Base-by-base conservation (phyloP, 164 flowering plant genomes). In the Macadamia integrifolia region DNA sequence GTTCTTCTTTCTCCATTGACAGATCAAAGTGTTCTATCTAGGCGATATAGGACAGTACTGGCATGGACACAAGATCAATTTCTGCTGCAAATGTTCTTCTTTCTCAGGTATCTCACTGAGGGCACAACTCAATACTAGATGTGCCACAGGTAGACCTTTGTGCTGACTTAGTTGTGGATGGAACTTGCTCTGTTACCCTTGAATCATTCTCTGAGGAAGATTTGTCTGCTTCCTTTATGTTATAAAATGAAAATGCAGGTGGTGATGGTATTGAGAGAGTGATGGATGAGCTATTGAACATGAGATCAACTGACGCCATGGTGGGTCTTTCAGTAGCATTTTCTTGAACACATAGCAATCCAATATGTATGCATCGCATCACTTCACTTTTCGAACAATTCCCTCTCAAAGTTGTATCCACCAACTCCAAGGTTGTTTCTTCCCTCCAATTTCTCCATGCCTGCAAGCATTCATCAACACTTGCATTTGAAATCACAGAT, bases 301-400 rank as follows among this genome's bases (percentile, higher is more conserved):
- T 80, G 5, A 78, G 65, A 50, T 69, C 69, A 4, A 85, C 72
- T n/a, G 72, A 30, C 1, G 77, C 76, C 86, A 87, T 83, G 28
- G 76, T 78, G 18, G 88, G 91, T 66, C 87, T 74, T 1, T 60
- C 61, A 0, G 58, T 71, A 5, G 53, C 66, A 61, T 74, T 68
- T 73, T 83, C 80, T 69, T 83, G 84, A 31, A 79, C 83, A 49
- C 88, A 84, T 11, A 84, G 63, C 29, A 83, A 67, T 0, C 76
- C 87, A 9, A 84, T 74, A 58, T 84, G 88, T 14, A 82, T 72
- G 77, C 86, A 67, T 68, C 81, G 73, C 66, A 75, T 32, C 5
- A 80, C 71, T 72, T 85, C 84, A 23, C 18, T 69, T 28, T 35
- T 53, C 3, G 74, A 67, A 43, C 32, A 60, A 3, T 3, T 8